Conservation (phyloP, 129 eudicot genomes). For the Gnaphalium uliginosum region DNA sequence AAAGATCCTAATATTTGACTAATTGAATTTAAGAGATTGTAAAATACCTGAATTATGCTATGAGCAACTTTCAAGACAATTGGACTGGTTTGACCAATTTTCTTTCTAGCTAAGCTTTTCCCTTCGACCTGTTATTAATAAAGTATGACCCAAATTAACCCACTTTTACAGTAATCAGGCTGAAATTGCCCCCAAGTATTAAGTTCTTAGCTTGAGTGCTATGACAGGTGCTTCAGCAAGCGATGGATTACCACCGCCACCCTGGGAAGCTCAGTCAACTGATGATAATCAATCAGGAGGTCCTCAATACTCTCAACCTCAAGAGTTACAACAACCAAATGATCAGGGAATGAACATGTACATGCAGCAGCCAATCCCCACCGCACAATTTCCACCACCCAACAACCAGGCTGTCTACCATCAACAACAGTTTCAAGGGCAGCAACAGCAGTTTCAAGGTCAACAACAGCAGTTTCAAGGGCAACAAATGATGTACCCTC, state of each 20-base stretch:
- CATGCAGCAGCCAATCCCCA: constrained; percentile 27
- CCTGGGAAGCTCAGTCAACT: constrained; percentile 76
- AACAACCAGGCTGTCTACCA: constrained; percentile 38
- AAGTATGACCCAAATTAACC: neutral
- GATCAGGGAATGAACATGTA: constrained; percentile 47
- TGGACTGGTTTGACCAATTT: constrained; percentile 11
- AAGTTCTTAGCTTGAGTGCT: constrained; percentile 22
- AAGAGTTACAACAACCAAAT: constrained; percentile 10
- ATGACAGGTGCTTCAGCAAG: constrained; percentile 49
- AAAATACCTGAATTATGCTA: neutral
- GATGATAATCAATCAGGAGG: constrained; percentile 36
- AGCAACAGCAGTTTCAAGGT: constrained; percentile 41
- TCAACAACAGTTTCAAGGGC: constrained; percentile 39
- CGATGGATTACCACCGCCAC: constrained; percentile 75
- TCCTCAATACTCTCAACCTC: constrained; percentile 40
- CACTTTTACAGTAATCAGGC: neutral
- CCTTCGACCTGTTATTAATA: neutral
- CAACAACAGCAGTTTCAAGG: constrained; percentile 42
- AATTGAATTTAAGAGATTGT: constrained; percentile 1
- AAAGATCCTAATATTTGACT: neutral
- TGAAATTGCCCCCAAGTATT: constrained; percentile 2
- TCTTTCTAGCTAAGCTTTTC: neutral
- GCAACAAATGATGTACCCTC: constrained; percentile 49
- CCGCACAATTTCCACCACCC: constrained; percentile 20
- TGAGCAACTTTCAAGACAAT: neutral